A percentile compares a stretch with the other conserved stretches of the same genome.
phyloP scores from a whole-genome alignment of 257 asterid species.

The Solanum pimpinellifolium region DNA sequence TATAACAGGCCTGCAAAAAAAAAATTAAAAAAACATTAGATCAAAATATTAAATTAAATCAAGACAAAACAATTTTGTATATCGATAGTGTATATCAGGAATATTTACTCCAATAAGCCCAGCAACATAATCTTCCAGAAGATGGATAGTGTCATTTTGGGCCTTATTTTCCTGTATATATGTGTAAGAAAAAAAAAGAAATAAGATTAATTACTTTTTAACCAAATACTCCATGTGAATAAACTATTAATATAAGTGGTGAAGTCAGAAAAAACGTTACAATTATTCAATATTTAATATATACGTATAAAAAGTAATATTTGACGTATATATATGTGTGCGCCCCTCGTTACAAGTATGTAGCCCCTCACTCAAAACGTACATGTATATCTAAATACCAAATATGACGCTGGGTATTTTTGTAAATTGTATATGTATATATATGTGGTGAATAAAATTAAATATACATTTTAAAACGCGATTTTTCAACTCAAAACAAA shows the following conservation, averaged over 20 bases:
- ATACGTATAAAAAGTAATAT: not conserved
- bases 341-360: not conserved
- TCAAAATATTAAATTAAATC: not conserved
- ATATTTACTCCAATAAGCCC: constrained; percentile 46
- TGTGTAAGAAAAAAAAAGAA: not conserved
- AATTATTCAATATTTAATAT: not conserved
- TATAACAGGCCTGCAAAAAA: constrained; percentile 36
- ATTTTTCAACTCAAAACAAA: not conserved
- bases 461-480: not conserved
- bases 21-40: not conserved
- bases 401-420: not conserved
- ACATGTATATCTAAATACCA: not conserved
- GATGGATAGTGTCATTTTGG: constrained; percentile 44
- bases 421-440: not conserved
- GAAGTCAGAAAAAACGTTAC: not conserved
- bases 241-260: not conserved
- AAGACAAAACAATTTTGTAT: not conserved
- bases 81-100: not conserved
- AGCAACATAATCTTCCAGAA: constrained; percentile 44
- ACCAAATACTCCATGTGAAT: not conserved
- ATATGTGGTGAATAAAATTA: not conserved
- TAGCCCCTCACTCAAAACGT: not conserved
- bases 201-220: not conserved
- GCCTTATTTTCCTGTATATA: constrained; percentile 62
- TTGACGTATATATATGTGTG: not conserved